These are phyloP conservation scores for Phialocephala sp. DNA, from an alignment of 2,329 filamentous ascomycete species.

Conservation along the genomic window DNA sequence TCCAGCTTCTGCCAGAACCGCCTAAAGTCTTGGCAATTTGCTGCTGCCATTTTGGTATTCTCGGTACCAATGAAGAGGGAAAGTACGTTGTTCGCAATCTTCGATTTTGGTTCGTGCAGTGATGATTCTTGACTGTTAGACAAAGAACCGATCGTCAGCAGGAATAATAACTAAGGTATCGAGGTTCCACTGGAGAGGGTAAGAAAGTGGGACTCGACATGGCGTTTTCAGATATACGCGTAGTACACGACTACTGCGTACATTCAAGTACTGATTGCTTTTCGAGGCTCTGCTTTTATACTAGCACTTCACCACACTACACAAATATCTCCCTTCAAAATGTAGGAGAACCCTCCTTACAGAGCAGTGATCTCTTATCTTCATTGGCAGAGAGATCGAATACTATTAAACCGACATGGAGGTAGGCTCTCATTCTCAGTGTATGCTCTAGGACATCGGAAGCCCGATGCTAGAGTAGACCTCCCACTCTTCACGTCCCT, in stretches of 20 bases:
- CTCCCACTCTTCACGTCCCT: not conserved
- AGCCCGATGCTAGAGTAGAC: not conserved
- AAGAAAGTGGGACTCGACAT: not conserved
- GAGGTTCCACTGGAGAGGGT: not conserved
- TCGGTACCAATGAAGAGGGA: not conserved
- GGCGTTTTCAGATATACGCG: not conserved
- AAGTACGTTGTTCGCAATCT: not conserved
- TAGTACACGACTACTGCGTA: not conserved
- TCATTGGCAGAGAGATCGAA: not conserved
- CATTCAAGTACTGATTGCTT: not conserved
- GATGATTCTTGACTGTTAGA: not conserved
- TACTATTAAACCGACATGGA: not conserved
- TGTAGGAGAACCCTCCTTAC: not conserved
- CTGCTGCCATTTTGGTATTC: not conserved
- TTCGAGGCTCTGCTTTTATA: not conserved
- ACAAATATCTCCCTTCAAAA: not conserved
- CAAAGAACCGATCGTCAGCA: not conserved
- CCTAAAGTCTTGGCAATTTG: conserved; percentile 10
- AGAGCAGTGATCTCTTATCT: not conserved
- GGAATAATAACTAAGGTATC: not conserved
- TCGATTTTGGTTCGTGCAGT: not conserved
- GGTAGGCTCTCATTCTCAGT: not conserved
- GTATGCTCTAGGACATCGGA: not conserved
- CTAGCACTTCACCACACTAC: not conserved
- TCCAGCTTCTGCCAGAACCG: not conserved